Base-by-base conservation (phyloP, 1,139 yeast genomes). In the Saccharomyces uvarum region DNA sequence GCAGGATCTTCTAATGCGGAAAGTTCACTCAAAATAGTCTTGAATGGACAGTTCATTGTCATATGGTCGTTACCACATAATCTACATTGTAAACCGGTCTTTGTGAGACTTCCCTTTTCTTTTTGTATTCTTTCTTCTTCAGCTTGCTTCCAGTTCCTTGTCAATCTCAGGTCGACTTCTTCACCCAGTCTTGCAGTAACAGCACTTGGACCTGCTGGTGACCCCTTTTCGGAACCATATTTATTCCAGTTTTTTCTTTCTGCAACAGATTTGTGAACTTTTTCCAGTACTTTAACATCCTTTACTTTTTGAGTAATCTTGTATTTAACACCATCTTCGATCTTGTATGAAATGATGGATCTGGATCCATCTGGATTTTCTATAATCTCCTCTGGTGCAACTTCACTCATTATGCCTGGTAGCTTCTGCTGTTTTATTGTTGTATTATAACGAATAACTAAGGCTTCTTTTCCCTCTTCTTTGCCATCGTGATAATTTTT, bases 1-100 rank as follows among this genome's bases (percentile, higher is more conserved):
- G 74, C 73, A 32, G 72, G 68, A 47, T 69, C 72, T 49, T 72
- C 74, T 51, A 73, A 73, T 4, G 76, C 72, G 38, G 75, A 76
- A 53, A 73, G 73, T 56, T 75, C 75, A 53, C 91, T 95, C 72
- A 93, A 78, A 48, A 95, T 87, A 66, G 87, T 96, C 76, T 88
- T 91, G 80, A 84, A 89, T 61, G 99, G 99, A 86, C 99, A 93
- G 75, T 87, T 85, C 70, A 91, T 77, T 47, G 98, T 88, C 81
- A 85, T 89, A 79, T 93, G 99, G 63, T 84, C 87, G 68, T 97
- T 97, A 61, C 86, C 86, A 86, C 99, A 93, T 57, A 81, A 77
- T 81, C 98, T 88, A 82, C 99, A 93, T 67, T 75, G 77, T 66
- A 86, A 75, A 38, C 44, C 44, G 51, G 76, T 77, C 63, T 75